Evolutionary conservation across 129 eudicot genomes (phyloP).

Genomic region (Centrapalus pauciflorus): DNA sequence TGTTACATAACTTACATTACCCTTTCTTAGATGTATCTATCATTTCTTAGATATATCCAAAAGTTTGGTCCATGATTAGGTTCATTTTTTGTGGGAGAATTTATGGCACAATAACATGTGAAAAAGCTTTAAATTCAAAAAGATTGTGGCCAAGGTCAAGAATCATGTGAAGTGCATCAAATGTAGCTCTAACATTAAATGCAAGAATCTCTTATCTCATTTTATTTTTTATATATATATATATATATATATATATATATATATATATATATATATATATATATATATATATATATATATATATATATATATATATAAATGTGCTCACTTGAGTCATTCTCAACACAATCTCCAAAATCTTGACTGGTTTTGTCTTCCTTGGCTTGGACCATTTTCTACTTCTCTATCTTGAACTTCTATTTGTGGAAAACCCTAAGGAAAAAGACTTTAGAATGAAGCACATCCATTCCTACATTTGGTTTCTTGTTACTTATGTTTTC

Average conservation of each 20-base stretch:
- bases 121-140: slow-evolving; percentile 33
- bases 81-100: slow-evolving; percentile 6
- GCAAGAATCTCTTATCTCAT: neutral
- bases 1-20: too few relatives aligned
- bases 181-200: slow-evolving; percentile 41
- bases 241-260: too few relatives aligned
- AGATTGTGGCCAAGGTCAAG: slow-evolving; percentile 46
- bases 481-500: slow-evolving; percentile 22
- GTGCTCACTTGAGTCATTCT: too few relatives aligned
- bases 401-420: neutral
- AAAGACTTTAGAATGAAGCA: slow-evolving; percentile 28
- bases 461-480: slow-evolving; percentile 17
- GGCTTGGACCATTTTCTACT: slow-evolving; percentile 9
- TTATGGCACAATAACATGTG: slow-evolving; percentile 48
- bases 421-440: neutral
- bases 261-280: too few relatives aligned
- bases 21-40: too few relatives aligned
- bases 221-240: too few relatives aligned
- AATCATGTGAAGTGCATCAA: slow-evolving; percentile 77
- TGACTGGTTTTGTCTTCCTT: slow-evolving; percentile 5
- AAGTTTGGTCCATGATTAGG: neutral
- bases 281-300: too few relatives aligned
- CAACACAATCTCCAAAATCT: neutral
- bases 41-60: neutral
- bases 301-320: too few relatives aligned